Conservation (phyloP, 805 yeast genomes). For the Pichia nanzhaoensis region DNA sequence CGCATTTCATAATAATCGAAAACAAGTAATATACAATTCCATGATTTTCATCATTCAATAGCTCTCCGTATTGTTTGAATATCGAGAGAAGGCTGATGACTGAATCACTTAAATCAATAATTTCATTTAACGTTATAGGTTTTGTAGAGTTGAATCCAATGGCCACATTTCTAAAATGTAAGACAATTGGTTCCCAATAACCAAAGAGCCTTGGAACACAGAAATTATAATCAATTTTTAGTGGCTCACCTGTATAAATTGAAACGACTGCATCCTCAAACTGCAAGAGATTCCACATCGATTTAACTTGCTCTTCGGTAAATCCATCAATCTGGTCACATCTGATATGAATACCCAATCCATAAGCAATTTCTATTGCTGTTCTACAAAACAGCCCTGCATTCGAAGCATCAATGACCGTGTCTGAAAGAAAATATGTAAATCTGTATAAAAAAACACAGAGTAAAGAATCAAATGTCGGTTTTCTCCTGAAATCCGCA, state of each 20-base stretch:
- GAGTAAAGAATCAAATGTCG: conserved; percentile 14
- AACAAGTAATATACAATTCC: neutral
- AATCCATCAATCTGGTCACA: conserved; percentile 10
- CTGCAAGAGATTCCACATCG: conserved; percentile 16
- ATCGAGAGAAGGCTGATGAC: neutral
- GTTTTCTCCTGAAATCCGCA: conserved; percentile 12
- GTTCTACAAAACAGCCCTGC: conserved; percentile 8
- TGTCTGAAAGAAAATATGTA: conserved; percentile 4
- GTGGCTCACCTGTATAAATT: conserved; percentile 16
- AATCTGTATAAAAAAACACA: conserved; percentile 12
- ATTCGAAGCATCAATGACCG: conserved; percentile 20
- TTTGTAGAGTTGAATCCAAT: conserved; percentile 8
- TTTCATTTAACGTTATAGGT: conserved; percentile 9
- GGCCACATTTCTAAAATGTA: conserved; percentile 5
- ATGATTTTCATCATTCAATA: neutral
- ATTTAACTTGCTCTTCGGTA: conserved; percentile 2
- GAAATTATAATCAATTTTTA: conserved; percentile 18
- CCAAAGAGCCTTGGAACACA: conserved; percentile 12
- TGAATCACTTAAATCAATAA: conserved; percentile 7
- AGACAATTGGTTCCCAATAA: conserved; percentile 6
- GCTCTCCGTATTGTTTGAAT: conserved; percentile 3
- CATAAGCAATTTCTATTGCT: conserved; percentile 13
- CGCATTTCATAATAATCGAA: conserved; percentile 2
- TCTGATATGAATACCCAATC: conserved; percentile 19
- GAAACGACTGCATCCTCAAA: conserved; percentile 18